Evolutionary conservation across 306 rosid species (phyloP).

Genomic region (Vicia villosa): DNA sequence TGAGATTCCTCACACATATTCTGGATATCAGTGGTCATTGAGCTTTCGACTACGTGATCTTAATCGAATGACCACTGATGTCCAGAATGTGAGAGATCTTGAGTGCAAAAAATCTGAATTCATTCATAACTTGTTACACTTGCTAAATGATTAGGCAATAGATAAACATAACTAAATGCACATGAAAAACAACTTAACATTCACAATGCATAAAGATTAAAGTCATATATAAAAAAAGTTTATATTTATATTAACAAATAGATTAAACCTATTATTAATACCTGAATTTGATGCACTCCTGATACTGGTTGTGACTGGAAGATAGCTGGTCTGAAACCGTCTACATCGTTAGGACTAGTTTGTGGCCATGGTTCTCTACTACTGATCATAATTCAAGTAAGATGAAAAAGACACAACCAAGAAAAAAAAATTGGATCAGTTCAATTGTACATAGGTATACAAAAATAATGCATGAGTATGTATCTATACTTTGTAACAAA

Average conservation of each 20-base stretch:
- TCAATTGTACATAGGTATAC: background rate
- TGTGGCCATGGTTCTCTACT: constrained; percentile 70
- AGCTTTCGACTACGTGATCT: background rate
- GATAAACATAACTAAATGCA: background rate
- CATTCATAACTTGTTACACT: background rate
- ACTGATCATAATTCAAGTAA: constrained; percentile 37
- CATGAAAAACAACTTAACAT: background rate
- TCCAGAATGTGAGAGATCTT: background rate
- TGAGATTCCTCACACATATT: background rate
- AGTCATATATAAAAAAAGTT: too few relatives aligned
- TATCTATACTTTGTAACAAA: background rate
- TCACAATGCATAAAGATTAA: background rate
- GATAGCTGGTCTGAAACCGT: constrained; percentile 46
- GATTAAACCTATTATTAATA: constrained; percentile 19
- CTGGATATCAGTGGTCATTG: background rate
- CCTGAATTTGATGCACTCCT: constrained; percentile 69
- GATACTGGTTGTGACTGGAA: constrained; percentile 54
- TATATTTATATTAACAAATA: too few relatives aligned
- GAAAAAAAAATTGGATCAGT: background rate
- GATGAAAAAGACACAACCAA: constrained; percentile 1
- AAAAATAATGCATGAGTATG: background rate
- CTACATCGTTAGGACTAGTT: constrained; percentile 51
- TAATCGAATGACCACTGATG: background rate
- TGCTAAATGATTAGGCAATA: background rate
- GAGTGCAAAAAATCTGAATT: background rate